Evolutionary conservation across 1,284 basidiomycete species (phyloP).

Genomic region (Trametes sp.): DNA sequence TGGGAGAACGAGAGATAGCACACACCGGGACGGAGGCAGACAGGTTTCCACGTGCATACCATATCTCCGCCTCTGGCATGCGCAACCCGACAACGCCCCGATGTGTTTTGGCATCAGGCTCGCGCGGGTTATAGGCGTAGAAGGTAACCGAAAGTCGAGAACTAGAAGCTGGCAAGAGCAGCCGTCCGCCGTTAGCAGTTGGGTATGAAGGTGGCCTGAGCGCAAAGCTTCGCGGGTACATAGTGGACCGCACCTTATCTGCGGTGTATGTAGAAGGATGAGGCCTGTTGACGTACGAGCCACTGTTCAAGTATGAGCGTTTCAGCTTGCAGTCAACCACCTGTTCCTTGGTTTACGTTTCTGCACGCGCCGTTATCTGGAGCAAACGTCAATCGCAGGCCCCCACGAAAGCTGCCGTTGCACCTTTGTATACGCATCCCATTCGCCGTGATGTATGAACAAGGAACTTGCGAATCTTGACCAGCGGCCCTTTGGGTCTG

Average conservation of each 20-base stretch:
- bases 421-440: too few species aligned
- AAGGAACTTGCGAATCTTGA: too few species aligned
- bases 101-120: not conserved
- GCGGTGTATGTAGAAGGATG: not conserved
- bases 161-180: not conserved
- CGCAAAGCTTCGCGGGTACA: not conserved
- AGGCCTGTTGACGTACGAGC: not conserved
- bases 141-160: not conserved
- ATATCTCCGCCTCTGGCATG: not conserved
- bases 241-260: not conserved
- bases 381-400: too few species aligned
- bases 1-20: not conserved
- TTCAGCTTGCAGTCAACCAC: not conserved
- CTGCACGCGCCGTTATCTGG: too few species aligned
- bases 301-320: not conserved
- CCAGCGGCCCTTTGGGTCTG: too few species aligned
- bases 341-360: too few species aligned
- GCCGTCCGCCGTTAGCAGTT: not conserved
- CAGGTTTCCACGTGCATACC: not conserved
- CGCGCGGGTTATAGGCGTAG: not conserved
- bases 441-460: too few species aligned
- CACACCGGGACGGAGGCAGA: not conserved
- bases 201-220: not conserved
- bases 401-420: too few species aligned
- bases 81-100: not conserved